Base-by-base conservation (phyloP, 192 early-diverging fungal species). In the Dissophora globulifera region DNA sequence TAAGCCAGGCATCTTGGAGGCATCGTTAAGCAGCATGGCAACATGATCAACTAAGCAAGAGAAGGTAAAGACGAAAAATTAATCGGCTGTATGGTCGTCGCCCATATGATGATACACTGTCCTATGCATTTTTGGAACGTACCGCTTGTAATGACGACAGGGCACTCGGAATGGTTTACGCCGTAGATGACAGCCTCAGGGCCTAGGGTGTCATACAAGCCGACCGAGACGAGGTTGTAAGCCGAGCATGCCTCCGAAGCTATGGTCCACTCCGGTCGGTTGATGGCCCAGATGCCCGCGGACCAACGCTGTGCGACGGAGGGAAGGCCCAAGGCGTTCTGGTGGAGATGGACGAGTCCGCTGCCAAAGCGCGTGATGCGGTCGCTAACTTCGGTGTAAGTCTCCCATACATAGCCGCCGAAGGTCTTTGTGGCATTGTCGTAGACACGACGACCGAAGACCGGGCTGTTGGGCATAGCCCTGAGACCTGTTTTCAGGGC, bases 201-300 rank as follows among this genome's bases (percentile, higher is more conserved):
- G 49, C 93, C 97, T 16, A 97, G 85, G 19, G 94, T 95, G 69
- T 97, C 95, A 78, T 96, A 95, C 32, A 97, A 81, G 6, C 95
- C 88, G 12, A 96, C 94, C 5, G 84, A 80, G 54, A 83, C 84
- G 33, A 90, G 52, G 54, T 84, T 86, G 58, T 93, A 90, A 42
- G 86, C 83, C 32, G 87, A 69, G 22, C 87, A 83, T 1, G 81
- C 94, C 41, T 86, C 82, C 61, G 93, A 89, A 13, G 88, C 67
- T 53, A 95, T 85, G 16, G 83, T 74, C 91, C 93, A 96, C 61
- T 93, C 92, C 16, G 89, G 83, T 5, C 91, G 82, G 81, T 94
- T 95, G 67, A 83, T 75, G 9, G 92, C 66, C 82, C 92, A 94
- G 53, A 96, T 81, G 40, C 90, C 93, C 38, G 93, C 54, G 3